These are phyloP conservation scores for Isatis lusitanica DNA, from an alignment of 441 rosid species.

Conservation along the genomic window DNA sequence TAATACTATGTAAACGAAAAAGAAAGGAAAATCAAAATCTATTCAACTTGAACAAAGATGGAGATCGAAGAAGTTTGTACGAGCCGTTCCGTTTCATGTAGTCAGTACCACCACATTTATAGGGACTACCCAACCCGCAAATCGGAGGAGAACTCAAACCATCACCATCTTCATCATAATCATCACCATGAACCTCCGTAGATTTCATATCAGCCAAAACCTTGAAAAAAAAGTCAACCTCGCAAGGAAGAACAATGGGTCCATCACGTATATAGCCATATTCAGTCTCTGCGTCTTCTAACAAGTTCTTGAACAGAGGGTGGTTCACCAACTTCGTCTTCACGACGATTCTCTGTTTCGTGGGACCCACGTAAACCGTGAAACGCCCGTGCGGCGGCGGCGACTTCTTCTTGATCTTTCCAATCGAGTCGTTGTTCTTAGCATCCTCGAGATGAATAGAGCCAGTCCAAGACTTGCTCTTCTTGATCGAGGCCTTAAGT, in stretches of 20 bases:
- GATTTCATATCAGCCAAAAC: slow-evolving; percentile 51
- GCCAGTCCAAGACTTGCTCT: slow-evolving; percentile 47
- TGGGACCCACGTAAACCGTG: slow-evolving; percentile 62
- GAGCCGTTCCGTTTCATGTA: slow-evolving; percentile 27
- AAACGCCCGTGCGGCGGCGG: slow-evolving; percentile 54
- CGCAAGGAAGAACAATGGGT: slow-evolving; percentile 60
- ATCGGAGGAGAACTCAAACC: slow-evolving; percentile 20
- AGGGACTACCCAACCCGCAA: slow-evolving; percentile 35
- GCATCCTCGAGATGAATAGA: background rate
- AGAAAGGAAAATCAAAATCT: slow-evolving; percentile 18
- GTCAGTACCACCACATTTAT: slow-evolving; percentile 16
- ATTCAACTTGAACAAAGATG: slow-evolving; percentile 41
- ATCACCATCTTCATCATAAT: slow-evolving; percentile 21
- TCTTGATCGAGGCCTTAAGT: slow-evolving; percentile 10
- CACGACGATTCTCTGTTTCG: slow-evolving; percentile 45
- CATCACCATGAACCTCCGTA: slow-evolving; percentile 1
- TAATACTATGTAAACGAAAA: background rate
- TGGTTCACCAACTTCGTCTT: slow-evolving; percentile 47
- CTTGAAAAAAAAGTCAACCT: slow-evolving; percentile 54
- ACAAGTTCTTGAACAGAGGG: slow-evolving; percentile 54
- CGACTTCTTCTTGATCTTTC: slow-evolving; percentile 21
- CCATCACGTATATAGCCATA: slow-evolving; percentile 51
- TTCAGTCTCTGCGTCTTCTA: slow-evolving; percentile 58
- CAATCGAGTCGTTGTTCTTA: background rate
- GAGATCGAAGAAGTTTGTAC: slow-evolving; percentile 45